phyloP scores from a whole-genome alignment of 352 stramenopile genomes.

The Pythium dissotocum region DNA sequence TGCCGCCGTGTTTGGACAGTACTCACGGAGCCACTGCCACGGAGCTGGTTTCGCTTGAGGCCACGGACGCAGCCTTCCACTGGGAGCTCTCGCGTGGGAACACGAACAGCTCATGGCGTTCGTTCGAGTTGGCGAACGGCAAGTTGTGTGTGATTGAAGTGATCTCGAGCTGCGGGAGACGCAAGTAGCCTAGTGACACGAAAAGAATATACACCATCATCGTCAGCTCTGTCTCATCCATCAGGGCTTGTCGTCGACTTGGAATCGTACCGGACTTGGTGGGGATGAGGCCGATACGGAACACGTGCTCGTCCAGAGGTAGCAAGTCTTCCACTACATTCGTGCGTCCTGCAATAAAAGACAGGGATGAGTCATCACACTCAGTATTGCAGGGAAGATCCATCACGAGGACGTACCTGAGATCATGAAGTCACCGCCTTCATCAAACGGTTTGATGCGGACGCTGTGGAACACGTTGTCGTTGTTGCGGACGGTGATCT shows the following conservation, averaged over 20 bases:
- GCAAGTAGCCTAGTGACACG: slow-evolving; percentile 50
- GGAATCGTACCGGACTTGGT: slow-evolving; percentile 65
- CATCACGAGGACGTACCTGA: slow-evolving; percentile 34
- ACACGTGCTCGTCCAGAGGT: slow-evolving; percentile 63
- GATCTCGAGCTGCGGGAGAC: slow-evolving; percentile 75
- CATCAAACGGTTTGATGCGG: slow-evolving; percentile 66
- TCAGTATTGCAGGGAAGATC: neutral
- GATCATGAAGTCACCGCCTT: slow-evolving; percentile 77
- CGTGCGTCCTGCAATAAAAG: slow-evolving; percentile 43
- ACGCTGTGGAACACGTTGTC: slow-evolving; percentile 69
- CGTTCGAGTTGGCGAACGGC: slow-evolving; percentile 64
- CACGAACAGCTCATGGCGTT: slow-evolving; percentile 76
- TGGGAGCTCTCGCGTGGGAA: slow-evolving; percentile 59
- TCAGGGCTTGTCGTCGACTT: neutral
- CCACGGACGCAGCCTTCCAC: slow-evolving; percentile 31
- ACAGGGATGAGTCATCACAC: neutral
- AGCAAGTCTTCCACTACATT: slow-evolving; percentile 76
- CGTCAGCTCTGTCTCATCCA: too few relatives aligned
- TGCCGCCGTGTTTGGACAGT: too few relatives aligned
- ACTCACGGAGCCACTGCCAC: neutral
- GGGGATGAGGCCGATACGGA: slow-evolving; percentile 67
- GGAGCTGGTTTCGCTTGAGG: neutral
- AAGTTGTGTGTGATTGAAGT: slow-evolving; percentile 69
- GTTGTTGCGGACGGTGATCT: slow-evolving; percentile 73
- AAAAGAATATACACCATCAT: too few relatives aligned